These are phyloP conservation scores for Debaryomycetaceae sp. DNA, from an alignment of 1,139 yeast species.

Conservation along the genomic window DNA sequence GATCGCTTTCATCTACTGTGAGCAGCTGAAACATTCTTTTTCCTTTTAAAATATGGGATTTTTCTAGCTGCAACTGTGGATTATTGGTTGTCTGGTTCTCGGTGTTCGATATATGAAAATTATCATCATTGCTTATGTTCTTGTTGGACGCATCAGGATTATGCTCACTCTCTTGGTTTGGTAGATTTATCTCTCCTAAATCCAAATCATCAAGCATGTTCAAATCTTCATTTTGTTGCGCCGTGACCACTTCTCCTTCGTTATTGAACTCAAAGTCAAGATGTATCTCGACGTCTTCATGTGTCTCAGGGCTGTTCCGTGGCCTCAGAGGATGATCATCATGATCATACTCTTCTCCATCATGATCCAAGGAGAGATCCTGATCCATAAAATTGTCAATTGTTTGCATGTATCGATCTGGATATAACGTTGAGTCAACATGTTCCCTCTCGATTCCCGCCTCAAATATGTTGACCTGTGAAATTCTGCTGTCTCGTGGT, in stretches of 20 bases:
- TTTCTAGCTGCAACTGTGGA: background rate
- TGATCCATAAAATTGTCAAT: conserved; percentile 10
- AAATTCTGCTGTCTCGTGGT: background rate
- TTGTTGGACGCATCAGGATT: conserved; percentile 1
- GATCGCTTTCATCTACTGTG: conserved; percentile 1
- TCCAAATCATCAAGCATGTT: conserved; percentile 4
- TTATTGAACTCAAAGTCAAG: conserved; percentile 14
- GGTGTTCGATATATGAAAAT: conserved; percentile 7
- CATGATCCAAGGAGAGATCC: conserved; percentile 8
- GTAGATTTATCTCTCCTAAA: background rate
- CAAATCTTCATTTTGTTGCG: conserved; percentile 1
- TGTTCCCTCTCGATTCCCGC: background rate
- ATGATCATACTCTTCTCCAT: conserved; percentile 3
- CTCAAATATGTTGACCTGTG: background rate
- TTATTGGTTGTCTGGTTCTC: conserved; percentile 2
- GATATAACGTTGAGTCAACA: background rate
- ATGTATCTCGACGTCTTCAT: background rate
- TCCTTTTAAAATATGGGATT: background rate
- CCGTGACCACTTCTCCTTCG: conserved; percentile 12
- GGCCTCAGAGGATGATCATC: background rate
- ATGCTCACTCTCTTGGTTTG: background rate
- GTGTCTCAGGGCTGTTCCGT: background rate
- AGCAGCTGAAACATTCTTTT: background rate
- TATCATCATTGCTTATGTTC: conserved; percentile 7
- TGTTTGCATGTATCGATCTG: conserved; percentile 5